Base-by-base conservation (phyloP, 1,284 basidiomycete species). In the Fomitopsis pinicola region DNA sequence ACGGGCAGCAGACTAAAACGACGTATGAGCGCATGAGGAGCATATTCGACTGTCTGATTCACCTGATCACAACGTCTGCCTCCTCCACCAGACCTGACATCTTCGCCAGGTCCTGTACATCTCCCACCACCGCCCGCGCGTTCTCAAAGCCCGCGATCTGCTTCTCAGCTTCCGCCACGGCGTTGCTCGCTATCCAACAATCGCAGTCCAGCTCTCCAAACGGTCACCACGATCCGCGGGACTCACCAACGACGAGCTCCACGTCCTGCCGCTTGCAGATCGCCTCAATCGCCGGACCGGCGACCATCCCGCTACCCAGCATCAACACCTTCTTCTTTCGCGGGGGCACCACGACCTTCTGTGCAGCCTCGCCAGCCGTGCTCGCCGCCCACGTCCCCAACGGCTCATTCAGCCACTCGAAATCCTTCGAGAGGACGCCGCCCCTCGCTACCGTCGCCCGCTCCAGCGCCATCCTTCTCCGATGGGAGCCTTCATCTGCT, bases 261-360 rank as follows among this genome's bases (percentile, higher is more conserved):
- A 94, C 76, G 65, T 92, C 89, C 0, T 69, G 64, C 53, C 80
- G 74, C 67, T 79, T 73, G 70, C 83, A 77, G 56, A 96, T 83
- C 70, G 91, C 85, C 63, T 91, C 84, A 6, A 94, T 87, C 8
- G 89, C 89, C 12, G 94, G 94, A 3, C 88, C 88, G 14, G 94
- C 92, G 26, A 96, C 95, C 86, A 96, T 95, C 19, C 95, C 96
- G 59, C 91, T 93, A 10, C 95, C 95, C 4, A 97, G 81, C 66
- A 98, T 79, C 33, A 98, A 75, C 0, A 96, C 81, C 66, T 89
- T 91, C 78, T 87, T 87, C 71, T 68, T 75, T 60, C 57, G 57
- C 42, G 22, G 40, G 12, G 40, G 55, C 42, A 56, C 22, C 22
- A 8, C 28, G 19, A 42, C 30, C 10, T 42, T 55, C 8, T 35